Conservation (phyloP, 2,329 filamentous ascomycete genomes). For the Exophiala phaeomuriformis region DNA sequence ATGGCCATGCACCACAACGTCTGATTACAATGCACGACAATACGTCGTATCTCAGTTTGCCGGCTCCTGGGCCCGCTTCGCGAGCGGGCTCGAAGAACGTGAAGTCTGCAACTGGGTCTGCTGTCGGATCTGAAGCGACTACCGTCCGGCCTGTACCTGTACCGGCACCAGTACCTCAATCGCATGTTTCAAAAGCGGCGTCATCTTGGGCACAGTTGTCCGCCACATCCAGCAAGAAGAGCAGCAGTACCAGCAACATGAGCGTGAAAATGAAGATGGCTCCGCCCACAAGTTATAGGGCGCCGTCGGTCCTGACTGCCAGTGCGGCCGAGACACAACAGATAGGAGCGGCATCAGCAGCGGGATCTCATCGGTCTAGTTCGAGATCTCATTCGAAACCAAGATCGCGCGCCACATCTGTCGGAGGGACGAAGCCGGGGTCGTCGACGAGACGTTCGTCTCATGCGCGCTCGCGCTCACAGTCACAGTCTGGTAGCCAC, state of each 20-base stretch:
- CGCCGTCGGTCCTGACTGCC: slow-evolving; percentile 23
- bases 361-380: neutral
- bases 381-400: neutral
- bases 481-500: slow-evolving; percentile 3
- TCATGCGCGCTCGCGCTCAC: neutral
- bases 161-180: neutral
- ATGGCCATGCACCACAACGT: slow-evolving; percentile 6
- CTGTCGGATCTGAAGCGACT: no score
- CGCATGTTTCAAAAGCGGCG: neutral
- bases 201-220: slow-evolving; percentile 3
- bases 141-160: no score
- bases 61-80: no score
- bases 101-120: no score
- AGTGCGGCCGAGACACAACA: slow-evolving; percentile 17
- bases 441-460: neutral
- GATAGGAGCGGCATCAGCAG: neutral
- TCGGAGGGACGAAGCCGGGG: neutral
- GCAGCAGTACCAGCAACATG: neutral
- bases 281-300: slow-evolving; percentile 23
- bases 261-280: slow-evolving; percentile 4
- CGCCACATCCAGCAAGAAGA: slow-evolving; percentile 8
- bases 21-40: slow-evolving; percentile 26
- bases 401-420: neutral
- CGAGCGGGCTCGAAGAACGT: no score
- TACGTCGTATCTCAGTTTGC: neutral